A percentile compares a stretch with the other conserved stretches of the same genome.
Conservation (phyloP, 768 basidiomycete species). For the Phanerodontia chrysosporium region DNA sequence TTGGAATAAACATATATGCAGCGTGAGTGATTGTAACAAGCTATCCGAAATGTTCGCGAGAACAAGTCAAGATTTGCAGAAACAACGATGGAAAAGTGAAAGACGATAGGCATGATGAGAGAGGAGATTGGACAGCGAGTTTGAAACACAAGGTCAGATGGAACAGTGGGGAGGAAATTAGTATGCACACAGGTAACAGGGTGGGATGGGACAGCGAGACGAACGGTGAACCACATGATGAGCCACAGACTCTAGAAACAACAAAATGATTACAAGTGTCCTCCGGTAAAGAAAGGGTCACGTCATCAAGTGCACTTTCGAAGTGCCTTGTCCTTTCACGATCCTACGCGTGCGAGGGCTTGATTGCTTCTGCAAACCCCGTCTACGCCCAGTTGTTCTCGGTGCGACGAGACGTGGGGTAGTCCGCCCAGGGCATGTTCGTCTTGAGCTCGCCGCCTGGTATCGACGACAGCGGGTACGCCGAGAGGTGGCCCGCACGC, state of each 20-base stretch:
- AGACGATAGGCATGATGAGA: slow-evolving; percentile 13
- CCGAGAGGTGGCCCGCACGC: slow-evolving; percentile 46
- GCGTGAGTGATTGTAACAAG: slow-evolving; percentile 18
- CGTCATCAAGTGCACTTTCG: slow-evolving; percentile 2
- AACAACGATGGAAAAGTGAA: slow-evolving; percentile 27
- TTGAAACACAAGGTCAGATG: slow-evolving; percentile 13
- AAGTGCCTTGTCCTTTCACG: slow-evolving; percentile 2
- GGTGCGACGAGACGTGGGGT: slow-evolving; percentile 19
- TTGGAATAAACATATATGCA: slow-evolving; percentile 30
- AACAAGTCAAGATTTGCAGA: slow-evolving; percentile 32
- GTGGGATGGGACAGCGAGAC: slow-evolving; percentile 8
- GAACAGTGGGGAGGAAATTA: slow-evolving; percentile 14
- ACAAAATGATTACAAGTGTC: slow-evolving; percentile 4
- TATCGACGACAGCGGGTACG: slow-evolving; percentile 48
- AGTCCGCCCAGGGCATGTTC: slow-evolving; percentile 52
- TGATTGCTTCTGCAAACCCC: no score
- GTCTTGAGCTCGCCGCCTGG: slow-evolving; percentile 53
- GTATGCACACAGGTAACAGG: slow-evolving; percentile 15
- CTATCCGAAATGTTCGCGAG: slow-evolving; percentile 26
- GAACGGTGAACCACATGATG: not conserved
- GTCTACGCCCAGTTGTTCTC: slow-evolving; percentile 26
- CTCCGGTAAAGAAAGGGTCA: slow-evolving; percentile 2
- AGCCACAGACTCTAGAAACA: slow-evolving; percentile 14
- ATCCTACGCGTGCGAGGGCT: not conserved
- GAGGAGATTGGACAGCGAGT: slow-evolving; percentile 11